Evolutionary conservation across 2,329 filamentous ascomycete species (phyloP).

Genomic region (Boeremia exigua): DNA sequence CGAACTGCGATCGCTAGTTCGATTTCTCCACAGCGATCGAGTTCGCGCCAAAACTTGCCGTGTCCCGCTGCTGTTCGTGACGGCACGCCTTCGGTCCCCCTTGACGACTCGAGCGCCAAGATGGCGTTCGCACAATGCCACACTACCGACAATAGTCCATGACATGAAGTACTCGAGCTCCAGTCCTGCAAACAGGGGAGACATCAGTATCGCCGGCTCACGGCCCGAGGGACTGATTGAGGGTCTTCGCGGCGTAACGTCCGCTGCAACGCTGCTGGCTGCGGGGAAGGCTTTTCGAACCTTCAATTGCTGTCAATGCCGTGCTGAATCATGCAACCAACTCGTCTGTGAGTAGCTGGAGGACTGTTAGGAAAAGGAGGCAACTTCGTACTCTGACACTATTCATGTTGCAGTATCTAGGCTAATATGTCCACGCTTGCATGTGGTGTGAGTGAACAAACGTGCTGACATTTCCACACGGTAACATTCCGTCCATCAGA

Average conservation of each 20-base stretch:
- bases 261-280: not conserved
- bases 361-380: not conserved
- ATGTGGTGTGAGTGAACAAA: not conserved
- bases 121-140: not conserved
- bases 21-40: not conserved
- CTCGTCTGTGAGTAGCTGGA: not conserved
- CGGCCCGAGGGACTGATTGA: not conserved
- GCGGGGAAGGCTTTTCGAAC: not conserved
- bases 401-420: no score
- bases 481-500: no score
- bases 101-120: not conserved
- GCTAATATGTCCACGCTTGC: not conserved
- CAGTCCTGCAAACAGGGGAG: not conserved
- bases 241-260: not conserved
- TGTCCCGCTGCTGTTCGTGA: not conserved
- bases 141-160: not conserved
- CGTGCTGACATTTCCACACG: no score
- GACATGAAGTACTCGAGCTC: not conserved
- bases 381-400: not conserved
- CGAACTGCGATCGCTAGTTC: not conserved
- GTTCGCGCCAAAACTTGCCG: not conserved
- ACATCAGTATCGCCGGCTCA: not conserved
- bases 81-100: not conserved
- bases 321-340: not conserved
- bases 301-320: not conserved